Base-by-base conservation (phyloP, 805 yeast genomes). In the Suhomyces tanzawaensis region DNA sequence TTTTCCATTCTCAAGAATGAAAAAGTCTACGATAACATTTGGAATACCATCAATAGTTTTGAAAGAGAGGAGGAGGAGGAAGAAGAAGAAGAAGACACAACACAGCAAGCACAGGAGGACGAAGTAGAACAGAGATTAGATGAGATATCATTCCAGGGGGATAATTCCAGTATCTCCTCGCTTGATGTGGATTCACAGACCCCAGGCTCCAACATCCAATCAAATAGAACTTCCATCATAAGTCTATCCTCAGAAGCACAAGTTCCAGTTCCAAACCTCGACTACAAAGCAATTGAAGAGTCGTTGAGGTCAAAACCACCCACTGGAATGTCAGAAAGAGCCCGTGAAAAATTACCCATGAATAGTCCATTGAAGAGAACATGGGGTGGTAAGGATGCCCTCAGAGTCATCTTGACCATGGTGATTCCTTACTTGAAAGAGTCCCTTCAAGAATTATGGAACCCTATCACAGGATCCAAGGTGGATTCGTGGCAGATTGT, bases 321-420 rank as follows among this genome's bases (percentile, higher is more conserved):
- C 4, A 56, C 69, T 1, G 86, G 87, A 3, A 79, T 81, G 85
- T 76, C 85, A 0, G 49, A 53, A 13, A 74, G 66, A 34, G 79
- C 82, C 1, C 71, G 68, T 31, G 74, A 76, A 12, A 81, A 82
- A 44, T 58, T 69, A 22, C 77, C 81, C 0, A 58, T 60, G 25
- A 72, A 73, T 42, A 69, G 75, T 3, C 71, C 81, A 3, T 51
- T 81, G 28, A 62, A 65, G 21, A 53, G 66, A 32, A 64, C 76
- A 0, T 78, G 86, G 85, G 72, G 78, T 14, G 85, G 85, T 1
- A 69, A 52, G 45, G 74, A 73, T 16, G 66, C 82, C 0, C 62
- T 75, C 23, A 48, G 60, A 6, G 58, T 69, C 3, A 60, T 79
- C 1, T 34, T 73, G 18, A 58, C 64, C 4, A 44, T 69, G 0